phyloP scores from a whole-genome alignment of 352 stramenopile genomes.

The Phytophthora brassicae region DNA sequence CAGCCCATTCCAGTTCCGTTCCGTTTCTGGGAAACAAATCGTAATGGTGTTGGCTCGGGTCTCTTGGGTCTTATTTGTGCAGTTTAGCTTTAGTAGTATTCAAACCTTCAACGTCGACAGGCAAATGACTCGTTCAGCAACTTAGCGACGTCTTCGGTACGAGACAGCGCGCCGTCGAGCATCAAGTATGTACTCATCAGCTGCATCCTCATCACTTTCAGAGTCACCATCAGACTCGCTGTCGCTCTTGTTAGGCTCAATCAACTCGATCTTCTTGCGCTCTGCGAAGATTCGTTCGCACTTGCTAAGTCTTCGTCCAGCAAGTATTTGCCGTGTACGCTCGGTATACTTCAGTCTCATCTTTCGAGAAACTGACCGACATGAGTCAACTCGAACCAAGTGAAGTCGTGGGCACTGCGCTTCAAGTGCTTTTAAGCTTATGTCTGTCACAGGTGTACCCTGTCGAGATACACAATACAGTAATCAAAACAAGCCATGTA shows the following conservation, averaged over 20 bases:
- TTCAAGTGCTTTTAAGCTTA: constrained; percentile 44
- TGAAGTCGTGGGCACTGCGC: constrained; percentile 37
- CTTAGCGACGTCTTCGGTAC: constrained; percentile 14
- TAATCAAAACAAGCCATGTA: too few species aligned
- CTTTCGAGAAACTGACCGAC: constrained; percentile 58
- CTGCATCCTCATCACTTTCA: constrained; percentile 17
- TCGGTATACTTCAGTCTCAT: constrained; percentile 46
- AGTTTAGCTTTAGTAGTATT: too few species aligned
- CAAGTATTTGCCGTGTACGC: constrained; percentile 18
- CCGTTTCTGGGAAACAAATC: constrained; percentile 41
- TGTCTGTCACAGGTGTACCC: constrained; percentile 57
- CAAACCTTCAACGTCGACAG: not conserved
- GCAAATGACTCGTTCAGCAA: not conserved
- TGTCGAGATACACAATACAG: constrained; percentile 15
- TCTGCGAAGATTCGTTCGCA: constrained; percentile 41
- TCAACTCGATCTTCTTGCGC: constrained; percentile 40
- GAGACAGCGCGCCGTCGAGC: constrained; percentile 8
- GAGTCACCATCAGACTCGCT: constrained; percentile 39
- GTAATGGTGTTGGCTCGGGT: constrained; percentile 17
- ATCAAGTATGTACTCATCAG: constrained; percentile 28
- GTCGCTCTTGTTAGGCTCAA: constrained; percentile 34
- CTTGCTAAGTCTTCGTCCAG: constrained; percentile 24
- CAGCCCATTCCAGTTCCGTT: constrained; percentile 69
- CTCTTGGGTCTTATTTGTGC: too few species aligned
- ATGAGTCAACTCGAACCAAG: constrained; percentile 72